A percentile compares a stretch with the other conserved stretches of the same genome.
These are phyloP conservation scores for Naematelia aurantialba DNA, from an alignment of 768 basidiomycete species.

Conservation along the genomic window DNA sequence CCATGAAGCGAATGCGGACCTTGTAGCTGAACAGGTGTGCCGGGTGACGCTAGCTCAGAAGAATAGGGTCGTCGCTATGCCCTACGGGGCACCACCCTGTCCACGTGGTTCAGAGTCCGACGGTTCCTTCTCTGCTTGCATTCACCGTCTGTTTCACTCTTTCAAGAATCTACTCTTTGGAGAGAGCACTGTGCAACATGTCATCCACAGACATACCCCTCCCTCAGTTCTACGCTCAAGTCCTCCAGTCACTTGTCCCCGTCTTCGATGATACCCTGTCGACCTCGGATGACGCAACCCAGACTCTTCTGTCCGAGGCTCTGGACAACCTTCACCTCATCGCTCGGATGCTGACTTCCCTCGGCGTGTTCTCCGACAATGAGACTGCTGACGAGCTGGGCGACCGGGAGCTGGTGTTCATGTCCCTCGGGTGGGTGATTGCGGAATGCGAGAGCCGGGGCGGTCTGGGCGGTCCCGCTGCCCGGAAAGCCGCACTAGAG, in stretches of 20 bases:
- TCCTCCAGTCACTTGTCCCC: conserved; percentile 34
- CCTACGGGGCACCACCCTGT: too few species aligned
- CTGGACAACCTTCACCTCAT: conserved; percentile 41
- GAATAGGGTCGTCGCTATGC: too few species aligned
- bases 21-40: too few species aligned
- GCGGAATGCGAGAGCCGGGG: conserved; percentile 42
- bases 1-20: too few species aligned
- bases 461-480: conserved; percentile 34
- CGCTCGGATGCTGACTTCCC: conserved; percentile 38
- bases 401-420: conserved; percentile 46
- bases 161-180: too few species aligned
- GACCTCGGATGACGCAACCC: conserved; percentile 25
- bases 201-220: conserved; percentile 33
- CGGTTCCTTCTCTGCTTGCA: too few species aligned
- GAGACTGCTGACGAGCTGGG: conserved; percentile 47
- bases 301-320: conserved; percentile 24
- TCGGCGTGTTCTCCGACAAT: conserved; percentile 51
- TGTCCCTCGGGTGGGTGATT: conserved; percentile 46
- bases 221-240: conserved; percentile 39
- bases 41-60: too few species aligned
- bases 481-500: conserved; percentile 32
- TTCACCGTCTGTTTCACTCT: too few species aligned
- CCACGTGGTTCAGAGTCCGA: too few species aligned
- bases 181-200: not conserved
- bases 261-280: conserved; percentile 43